Percentiles rank a stretch among this genome's conserved stretches.
These are phyloP conservation scores for Fomitopsis pulvina DNA, from an alignment of 768 basidiomycete species.

Conservation along the genomic window DNA sequence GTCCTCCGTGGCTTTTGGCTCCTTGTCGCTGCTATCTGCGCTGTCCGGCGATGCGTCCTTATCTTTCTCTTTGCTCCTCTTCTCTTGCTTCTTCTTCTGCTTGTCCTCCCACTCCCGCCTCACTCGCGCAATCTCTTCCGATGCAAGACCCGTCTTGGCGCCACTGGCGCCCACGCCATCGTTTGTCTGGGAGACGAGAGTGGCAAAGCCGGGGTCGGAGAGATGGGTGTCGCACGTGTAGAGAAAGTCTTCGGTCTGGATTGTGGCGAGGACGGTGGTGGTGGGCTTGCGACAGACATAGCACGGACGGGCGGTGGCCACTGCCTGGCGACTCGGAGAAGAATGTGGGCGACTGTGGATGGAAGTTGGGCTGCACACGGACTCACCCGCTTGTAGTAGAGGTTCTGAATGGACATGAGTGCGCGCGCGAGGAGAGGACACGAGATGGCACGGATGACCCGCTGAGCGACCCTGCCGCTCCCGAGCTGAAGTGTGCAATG, in stretches of 20 bases:
- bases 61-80: constrained; percentile 43
- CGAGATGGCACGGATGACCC: not conserved
- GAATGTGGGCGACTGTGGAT: not conserved
- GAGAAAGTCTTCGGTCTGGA: constrained; percentile 78
- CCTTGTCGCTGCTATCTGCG: constrained; percentile 32
- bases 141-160: constrained; percentile 36
- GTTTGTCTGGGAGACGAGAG: constrained; percentile 33
- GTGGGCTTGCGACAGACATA: constrained; percentile 78
- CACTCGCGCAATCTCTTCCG: constrained; percentile 72
- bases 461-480: constrained; percentile 1
- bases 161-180: constrained; percentile 24
- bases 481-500: constrained; percentile 8
- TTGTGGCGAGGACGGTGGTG: constrained; percentile 76
- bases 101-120: constrained; percentile 78
- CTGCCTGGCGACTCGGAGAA: constrained; percentile 48
- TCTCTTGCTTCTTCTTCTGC: constrained; percentile 54
- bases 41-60: constrained; percentile 28
- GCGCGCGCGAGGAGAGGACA: not conserved
- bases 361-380: not conserved
- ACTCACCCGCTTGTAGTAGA: constrained; percentile 86
- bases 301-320: constrained; percentile 73
- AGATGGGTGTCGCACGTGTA: constrained; percentile 84
- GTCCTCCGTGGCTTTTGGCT: constrained; percentile 28
- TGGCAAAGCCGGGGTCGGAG: constrained; percentile 70
- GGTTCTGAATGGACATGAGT: constrained; percentile 70